Conservation (phyloP, 2,329 filamentous ascomycete genomes). For the Pyrenochaeta sp. region DNA sequence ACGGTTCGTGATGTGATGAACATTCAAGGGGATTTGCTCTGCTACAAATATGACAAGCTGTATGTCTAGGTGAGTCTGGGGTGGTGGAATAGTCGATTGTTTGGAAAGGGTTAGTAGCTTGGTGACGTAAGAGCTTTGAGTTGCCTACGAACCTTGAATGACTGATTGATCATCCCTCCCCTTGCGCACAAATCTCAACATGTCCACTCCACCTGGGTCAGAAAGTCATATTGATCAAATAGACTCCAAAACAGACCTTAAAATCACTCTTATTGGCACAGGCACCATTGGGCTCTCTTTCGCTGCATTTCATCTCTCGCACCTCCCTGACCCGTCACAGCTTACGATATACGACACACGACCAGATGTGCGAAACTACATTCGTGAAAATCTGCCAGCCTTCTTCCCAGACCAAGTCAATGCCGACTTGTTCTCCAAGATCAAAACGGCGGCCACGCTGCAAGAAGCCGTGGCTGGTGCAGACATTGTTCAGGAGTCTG, state of each 20-base stretch:
- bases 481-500: constrained; percentile 67
- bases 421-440: constrained; percentile 32
- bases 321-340: constrained; percentile 48
- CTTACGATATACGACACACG: constrained; percentile 62
- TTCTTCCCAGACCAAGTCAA: constrained; percentile 45
- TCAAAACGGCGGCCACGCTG: constrained; percentile 48
- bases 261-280: constrained; percentile 55
- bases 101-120: no score
- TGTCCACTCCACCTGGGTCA: no score
- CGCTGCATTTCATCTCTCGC: constrained; percentile 61
- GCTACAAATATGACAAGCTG: no score
- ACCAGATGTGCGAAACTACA: constrained; percentile 56
- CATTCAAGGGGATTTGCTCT: no score
- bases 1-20: no score
- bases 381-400: constrained; percentile 53
- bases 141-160: no score
- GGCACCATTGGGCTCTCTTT: constrained; percentile 66
- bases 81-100: no score
- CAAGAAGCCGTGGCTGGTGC: constrained; percentile 56
- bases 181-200: not conserved
- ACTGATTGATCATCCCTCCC: no score
- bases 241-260: constrained; percentile 17
- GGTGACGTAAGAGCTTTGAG: no score
- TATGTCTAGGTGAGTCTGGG: no score
- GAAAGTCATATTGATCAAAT: not conserved